Percentiles rank a stretch among this genome's conserved stretches.
These are phyloP conservation scores for Eragrostis tef DNA, from an alignment of 202 grass and related monocot genomes.

Conservation along the genomic window DNA sequence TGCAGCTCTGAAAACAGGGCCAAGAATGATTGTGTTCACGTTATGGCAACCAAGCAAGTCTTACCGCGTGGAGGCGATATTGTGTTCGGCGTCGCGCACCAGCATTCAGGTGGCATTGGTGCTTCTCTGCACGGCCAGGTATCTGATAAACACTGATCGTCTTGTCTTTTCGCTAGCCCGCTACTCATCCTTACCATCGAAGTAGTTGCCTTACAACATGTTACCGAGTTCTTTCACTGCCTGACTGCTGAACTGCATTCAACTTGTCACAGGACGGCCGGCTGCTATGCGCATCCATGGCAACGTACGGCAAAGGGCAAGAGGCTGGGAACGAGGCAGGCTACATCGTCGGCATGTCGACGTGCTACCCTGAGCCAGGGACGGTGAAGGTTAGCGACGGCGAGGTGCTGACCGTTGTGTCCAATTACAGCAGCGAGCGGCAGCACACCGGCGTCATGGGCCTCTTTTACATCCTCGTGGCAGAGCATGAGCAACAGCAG, in stretches of 20 bases:
- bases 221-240: not conserved
- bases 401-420: conserved; percentile 69
- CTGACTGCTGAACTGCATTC: not conserved
- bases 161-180: not conserved
- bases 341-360: conserved; percentile 89
- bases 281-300: conserved; percentile 62
- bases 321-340: conserved; percentile 75
- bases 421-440: conserved; percentile 75
- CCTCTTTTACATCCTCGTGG: conserved; percentile 82
- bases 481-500: conserved; percentile 45
- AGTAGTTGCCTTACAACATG: not conserved
- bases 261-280: conserved; percentile 59
- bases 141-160: not conserved
- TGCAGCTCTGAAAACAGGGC: conserved; percentile 55
- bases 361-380: conserved; percentile 71
- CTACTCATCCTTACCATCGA: not conserved
- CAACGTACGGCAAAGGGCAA: conserved; percentile 60
- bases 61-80: conserved; percentile 73
- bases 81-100: conserved; percentile 76
- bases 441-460: conserved; percentile 76
- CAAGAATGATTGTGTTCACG: conserved; percentile 58
- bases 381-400: conserved; percentile 58
- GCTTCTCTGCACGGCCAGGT: conserved; percentile 74
- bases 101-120: conserved; percentile 69
- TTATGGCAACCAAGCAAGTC: conserved; percentile 39